phyloP scores from a whole-genome alignment of 352 stramenopile species.

The Pythium apleroticum region DNA sequence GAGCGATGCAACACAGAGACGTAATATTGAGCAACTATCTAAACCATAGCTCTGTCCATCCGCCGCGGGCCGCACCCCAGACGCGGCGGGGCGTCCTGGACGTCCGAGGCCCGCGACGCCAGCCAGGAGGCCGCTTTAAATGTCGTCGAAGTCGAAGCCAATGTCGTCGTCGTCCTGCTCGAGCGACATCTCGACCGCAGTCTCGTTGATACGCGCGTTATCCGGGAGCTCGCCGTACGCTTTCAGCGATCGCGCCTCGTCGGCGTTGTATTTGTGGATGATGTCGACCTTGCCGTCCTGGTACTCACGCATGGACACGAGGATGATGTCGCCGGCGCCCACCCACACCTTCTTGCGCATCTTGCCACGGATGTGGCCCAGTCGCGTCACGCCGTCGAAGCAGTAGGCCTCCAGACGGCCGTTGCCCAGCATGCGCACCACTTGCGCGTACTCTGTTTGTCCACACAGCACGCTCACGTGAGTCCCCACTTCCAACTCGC shows the following conservation, averaged over 20 bases:
- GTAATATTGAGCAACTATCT: slow-evolving; percentile 15
- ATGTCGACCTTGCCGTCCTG: slow-evolving; percentile 99
- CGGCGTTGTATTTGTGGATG: slow-evolving; percentile 98
- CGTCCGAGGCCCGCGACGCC: neutral
- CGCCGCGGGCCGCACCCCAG: neutral
- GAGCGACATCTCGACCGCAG: slow-evolving; percentile 84
- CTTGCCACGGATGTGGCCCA: slow-evolving; percentile 99
- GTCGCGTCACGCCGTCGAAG: slow-evolving; percentile 97
- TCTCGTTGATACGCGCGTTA: slow-evolving; percentile 91
- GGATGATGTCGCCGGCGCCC: slow-evolving; percentile 98
- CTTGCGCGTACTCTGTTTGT: slow-evolving; percentile 95
- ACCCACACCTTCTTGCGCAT: slow-evolving; percentile 99
- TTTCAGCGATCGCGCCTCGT: slow-evolving; percentile 98
- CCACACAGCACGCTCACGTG: neutral
- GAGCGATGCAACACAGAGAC: slow-evolving; percentile 5
- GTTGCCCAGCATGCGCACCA: slow-evolving; percentile 99
- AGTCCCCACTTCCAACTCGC: neutral
- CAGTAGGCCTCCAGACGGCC: slow-evolving; percentile 98
- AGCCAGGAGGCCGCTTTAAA: slow-evolving; percentile 43
- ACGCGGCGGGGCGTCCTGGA: neutral
- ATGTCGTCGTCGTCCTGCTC: slow-evolving; percentile 87
- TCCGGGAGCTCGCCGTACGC: slow-evolving; percentile 99
- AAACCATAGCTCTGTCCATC: slow-evolving; percentile 10
- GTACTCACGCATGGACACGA: slow-evolving; percentile 98
- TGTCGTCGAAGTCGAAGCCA: slow-evolving; percentile 91